Evolutionary conservation across 768 basidiomycete species (phyloP).

Genomic region (Pleurotus eryngii): DNA sequence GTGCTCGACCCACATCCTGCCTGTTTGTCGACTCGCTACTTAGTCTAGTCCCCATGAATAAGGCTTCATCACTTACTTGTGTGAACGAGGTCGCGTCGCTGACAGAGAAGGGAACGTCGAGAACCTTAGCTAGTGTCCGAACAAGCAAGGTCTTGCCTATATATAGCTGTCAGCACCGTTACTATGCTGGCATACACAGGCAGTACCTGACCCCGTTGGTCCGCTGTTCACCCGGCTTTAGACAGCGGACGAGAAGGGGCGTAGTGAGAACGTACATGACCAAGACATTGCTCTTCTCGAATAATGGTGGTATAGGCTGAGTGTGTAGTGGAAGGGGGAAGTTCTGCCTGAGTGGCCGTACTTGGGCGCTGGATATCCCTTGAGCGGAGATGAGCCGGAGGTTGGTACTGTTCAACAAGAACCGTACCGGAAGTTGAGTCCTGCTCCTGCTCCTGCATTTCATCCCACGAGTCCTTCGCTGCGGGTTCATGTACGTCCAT

Average conservation of each 20-base stretch:
- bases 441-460: not conserved
- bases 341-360: slow-evolving; percentile 65
- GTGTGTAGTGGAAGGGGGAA: slow-evolving; percentile 35
- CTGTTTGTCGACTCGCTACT: slow-evolving; percentile 27
- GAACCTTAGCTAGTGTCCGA: slow-evolving; percentile 84
- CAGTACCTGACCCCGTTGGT: slow-evolving; percentile 77
- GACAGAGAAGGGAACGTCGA: slow-evolving; percentile 93
- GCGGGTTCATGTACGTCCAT: slow-evolving; percentile 34
- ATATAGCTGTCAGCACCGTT: not conserved
- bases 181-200: not conserved
- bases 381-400: slow-evolving; percentile 23
- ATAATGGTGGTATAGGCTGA: slow-evolving; percentile 45
- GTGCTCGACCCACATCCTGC: slow-evolving; percentile 61
- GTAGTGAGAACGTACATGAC: slow-evolving; percentile 60
- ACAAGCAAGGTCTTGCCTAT: slow-evolving; percentile 87
- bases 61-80: slow-evolving; percentile 44
- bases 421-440: not conserved
- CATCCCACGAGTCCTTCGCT: slow-evolving; percentile 10
- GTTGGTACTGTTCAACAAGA: not conserved
- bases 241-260: not conserved
- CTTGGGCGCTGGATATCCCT: slow-evolving; percentile 51
- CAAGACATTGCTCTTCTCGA: slow-evolving; percentile 96
- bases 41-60: not conserved
- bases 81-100: slow-evolving; percentile 95
- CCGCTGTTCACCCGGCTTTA: slow-evolving; percentile 29